Base-by-base conservation (phyloP, 371 early-diverging fungal species). In the Actinomortierella ambigua region DNA sequence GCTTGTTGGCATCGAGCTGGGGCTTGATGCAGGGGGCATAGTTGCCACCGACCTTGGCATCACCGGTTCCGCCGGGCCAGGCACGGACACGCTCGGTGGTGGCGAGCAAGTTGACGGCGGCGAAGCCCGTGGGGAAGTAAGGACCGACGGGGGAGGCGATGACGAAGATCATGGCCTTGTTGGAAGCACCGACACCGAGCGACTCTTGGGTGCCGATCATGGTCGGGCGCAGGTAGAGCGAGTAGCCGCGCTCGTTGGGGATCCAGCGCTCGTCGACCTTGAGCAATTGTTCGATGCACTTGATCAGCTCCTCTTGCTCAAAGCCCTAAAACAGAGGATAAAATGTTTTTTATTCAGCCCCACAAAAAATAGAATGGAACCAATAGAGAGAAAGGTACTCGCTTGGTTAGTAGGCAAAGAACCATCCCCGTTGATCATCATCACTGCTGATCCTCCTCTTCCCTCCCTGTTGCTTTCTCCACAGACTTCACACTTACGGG, bases 81-180 rank as follows among this genome's bases (percentile, higher is more conserved):
- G 98, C 98, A 59, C 98, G 90, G 23, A 93, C 92, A 68, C 88
- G 90, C 48, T 91, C 83, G 41, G 89, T 82, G 42, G 95, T 93
- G 6, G 97, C 96, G 63, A 82, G 85, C 61, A 98, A 82, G 50
- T 84, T 85, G 50, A 96, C 93, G 44, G 97, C 95, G n/a, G 83
- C 77, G 77, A 96, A 95, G 8, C 96, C 96, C 18, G 94, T 91
- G 59, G 88, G 90, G 83, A 95, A 98, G 78, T 98, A 98, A 20
- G 97, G 98, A 14, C 98, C 98, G 15, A 95, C 96, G n/a, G 98
- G 98, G 42, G 91, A 93, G 59, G 88, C 88, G 75, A 97, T 97
- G 40, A 94, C 91, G 62, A 95, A 97, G 56, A 97, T 76, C 63
- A 91, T 79, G 28, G 96, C 92, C 54, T 85, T 79, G 61, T 85